These are phyloP conservation scores for Aspergillus funiculosus DNA, from an alignment of 495 filamentous ascomycete species.

Conservation along the genomic window DNA sequence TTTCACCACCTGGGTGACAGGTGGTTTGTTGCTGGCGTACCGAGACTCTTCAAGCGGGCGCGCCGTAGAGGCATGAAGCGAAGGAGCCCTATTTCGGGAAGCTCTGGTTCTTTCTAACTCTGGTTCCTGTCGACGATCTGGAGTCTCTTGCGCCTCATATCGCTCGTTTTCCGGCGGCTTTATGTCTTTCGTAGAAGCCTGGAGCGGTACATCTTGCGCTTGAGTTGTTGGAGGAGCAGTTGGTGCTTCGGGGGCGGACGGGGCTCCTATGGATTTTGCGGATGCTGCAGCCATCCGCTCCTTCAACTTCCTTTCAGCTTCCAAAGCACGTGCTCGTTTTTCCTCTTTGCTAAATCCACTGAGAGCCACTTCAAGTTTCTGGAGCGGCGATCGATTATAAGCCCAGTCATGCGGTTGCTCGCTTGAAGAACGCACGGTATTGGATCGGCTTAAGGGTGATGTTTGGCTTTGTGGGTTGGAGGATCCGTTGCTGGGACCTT, in stretches of 20 bases:
- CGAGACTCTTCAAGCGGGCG: conserved; percentile 17
- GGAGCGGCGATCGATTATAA: conserved; percentile 77
- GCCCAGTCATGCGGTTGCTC: conserved; percentile 49
- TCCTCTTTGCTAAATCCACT: conserved; percentile 89
- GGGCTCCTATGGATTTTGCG: neutral
- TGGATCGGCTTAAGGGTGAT: conserved; percentile 29
- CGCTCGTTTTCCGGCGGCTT: conserved; percentile 4
- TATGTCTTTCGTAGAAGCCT: conserved; percentile 1
- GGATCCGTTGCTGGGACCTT: conserved; percentile 4
- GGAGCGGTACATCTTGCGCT: neutral
- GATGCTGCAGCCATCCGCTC: conserved; percentile 35
- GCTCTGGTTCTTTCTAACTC: conserved; percentile 9
- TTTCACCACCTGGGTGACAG: conserved; percentile 13
- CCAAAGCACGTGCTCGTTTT: conserved; percentile 72
- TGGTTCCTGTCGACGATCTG: conserved; percentile 3
- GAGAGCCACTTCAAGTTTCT: conserved; percentile 83
- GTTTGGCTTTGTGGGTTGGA: conserved; percentile 11
- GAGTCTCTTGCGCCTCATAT: conserved; percentile 7
- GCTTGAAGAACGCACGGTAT: conserved; percentile 34
- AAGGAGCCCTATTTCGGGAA: conserved; percentile 18
- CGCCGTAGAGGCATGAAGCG: conserved; percentile 17
- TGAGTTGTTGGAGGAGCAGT: neutral
- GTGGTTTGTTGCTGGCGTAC: conserved; percentile 17
- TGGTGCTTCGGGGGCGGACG: neutral
- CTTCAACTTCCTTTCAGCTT: conserved; percentile 60